Evolutionary conservation across 148 eudicot species (phyloP), one percentile per base, ranked within the genome.

Genomic region (Rhododendron griersonianum): DNA sequence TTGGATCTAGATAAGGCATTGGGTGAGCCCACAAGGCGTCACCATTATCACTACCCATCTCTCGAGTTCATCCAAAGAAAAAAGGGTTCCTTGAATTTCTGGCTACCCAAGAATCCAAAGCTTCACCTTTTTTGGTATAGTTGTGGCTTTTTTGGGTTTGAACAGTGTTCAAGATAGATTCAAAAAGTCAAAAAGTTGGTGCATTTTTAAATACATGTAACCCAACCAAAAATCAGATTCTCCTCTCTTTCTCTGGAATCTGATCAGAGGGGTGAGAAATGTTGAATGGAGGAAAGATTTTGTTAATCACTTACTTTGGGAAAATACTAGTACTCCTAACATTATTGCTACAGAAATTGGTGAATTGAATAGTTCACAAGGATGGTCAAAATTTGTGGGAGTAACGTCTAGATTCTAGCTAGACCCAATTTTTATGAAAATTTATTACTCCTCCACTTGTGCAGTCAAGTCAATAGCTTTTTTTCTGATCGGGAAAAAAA

Each of bases 1-100:
- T 92, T 90, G 83, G 87, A 90, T 78, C 85, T 63, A 88, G 61
- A 84, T 89, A 91, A 89, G 81, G 90, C 80, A 83, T 44, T 63
- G 84, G 88, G 84, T 74, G 93, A 90, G 91, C 95, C 93, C 96
- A 94, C 91, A 89, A 91, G 47, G 78, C 71, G 86, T 87, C 79
- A 91, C 87, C 86, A 59, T 86, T 87, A 90, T 30, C 90, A 91
- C 75, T 37, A 85, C 86, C 90, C 95, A 93, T 91, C 82, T 83
- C 87, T 19, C 51, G 47, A 51, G 30, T 61, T 78, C 85, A 48
- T 81, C 78, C 86, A 65, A 61, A 45, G 33, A 7, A 39, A 67
- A 83, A 48, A 89, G 74, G 55, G 39, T 41, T 80, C 37, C 75
- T 67, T 83, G 83, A 81, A 59, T 78, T 86, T 47, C 21, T 85